A percentile compares a stretch with the other conserved stretches of the same genome.
Evolutionary conservation across 805 yeast species (phyloP).

Genomic region (Candida sanyiensis): DNA sequence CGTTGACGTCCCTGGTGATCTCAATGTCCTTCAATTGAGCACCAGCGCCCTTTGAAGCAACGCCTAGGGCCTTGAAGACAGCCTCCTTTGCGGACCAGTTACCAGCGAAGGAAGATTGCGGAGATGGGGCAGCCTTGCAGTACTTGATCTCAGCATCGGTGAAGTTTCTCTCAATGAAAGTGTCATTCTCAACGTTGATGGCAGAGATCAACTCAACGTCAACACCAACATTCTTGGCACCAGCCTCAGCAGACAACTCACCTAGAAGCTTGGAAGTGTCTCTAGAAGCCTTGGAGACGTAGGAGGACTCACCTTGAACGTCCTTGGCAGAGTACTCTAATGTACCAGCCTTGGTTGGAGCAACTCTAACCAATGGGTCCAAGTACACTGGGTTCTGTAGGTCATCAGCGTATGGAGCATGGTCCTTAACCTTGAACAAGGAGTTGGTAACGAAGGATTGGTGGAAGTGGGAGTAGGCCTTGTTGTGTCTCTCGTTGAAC

Average conservation of each 20-base stretch:
- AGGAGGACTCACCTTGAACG: constrained; percentile 41
- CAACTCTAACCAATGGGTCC: constrained; percentile 79
- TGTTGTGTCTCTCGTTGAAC: constrained; percentile 77
- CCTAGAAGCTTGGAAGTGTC: constrained; percentile 62
- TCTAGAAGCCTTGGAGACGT: constrained; percentile 42
- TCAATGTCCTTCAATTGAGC: constrained; percentile 91
- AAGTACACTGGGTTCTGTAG: constrained; percentile 87
- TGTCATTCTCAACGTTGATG: constrained; percentile 80
- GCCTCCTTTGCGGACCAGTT: constrained; percentile 99
- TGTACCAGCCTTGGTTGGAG: constrained; percentile 33
- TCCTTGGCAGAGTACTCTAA: constrained; percentile 44
- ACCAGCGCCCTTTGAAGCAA: constrained; percentile 88
- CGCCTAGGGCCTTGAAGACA: constrained; percentile 92
- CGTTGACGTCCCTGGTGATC: constrained; percentile 56
- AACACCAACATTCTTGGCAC: constrained; percentile 77
- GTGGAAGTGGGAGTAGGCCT: constrained; percentile 92
- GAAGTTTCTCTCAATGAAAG: constrained; percentile 90
- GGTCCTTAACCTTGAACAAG: constrained; percentile 86
- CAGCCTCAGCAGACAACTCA: constrained; percentile 42
- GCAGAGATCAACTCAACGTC: constrained; percentile 88
- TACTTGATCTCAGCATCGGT: constrained; percentile 74
- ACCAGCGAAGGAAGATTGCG: constrained; percentile 91
- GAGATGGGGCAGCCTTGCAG: constrained; percentile 67
- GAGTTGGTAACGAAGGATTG: constrained; percentile 88
- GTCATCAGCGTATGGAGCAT: constrained; percentile 88